Percentiles rank a stretch among this genome's conserved stretches.
Evolutionary conservation across 2,329 filamentous ascomycete species (phyloP).

Genomic region (Aspergillus quadricinctus): DNA sequence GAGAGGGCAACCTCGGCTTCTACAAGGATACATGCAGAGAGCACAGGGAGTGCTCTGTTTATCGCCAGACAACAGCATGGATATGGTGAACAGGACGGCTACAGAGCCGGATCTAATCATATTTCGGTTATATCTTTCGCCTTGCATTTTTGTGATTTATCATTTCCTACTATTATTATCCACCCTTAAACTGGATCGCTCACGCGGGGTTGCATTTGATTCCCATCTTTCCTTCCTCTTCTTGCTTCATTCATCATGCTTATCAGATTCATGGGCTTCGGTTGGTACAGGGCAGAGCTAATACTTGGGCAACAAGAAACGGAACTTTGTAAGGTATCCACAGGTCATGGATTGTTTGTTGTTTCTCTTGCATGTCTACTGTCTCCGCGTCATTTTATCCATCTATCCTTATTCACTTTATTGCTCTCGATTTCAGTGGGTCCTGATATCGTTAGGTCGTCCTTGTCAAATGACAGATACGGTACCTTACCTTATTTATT

Average conservation of each 20-base stretch:
- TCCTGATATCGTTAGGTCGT: too few species aligned
- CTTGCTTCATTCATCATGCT: neutral
- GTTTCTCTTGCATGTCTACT: neutral
- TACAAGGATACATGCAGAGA: neutral
- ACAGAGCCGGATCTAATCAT: neutral
- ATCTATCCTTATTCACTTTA: constrained; percentile 1
- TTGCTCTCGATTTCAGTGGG: neutral
- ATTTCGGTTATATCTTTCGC: neutral
- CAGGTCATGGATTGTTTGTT: neutral
- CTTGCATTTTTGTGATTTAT: neutral
- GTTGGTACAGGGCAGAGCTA: neutral
- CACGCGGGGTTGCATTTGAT: constrained; percentile 12
- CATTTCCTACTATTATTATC: neutral
- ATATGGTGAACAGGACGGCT: neutral
- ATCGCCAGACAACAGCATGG: neutral
- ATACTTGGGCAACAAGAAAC: neutral
- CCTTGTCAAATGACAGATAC: neutral
- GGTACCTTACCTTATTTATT: neutral
- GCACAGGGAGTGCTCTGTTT: neutral
- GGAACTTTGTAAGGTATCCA: neutral
- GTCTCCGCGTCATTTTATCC: constrained; percentile 3
- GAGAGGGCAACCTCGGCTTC: constrained; percentile 19
- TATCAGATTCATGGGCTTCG: neutral
- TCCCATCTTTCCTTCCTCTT: neutral
- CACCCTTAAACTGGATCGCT: constrained; percentile 12